A percentile compares a stretch with the other conserved stretches of the same genome.
phyloP scores from a whole-genome alignment of 805 yeast species.

The Hermanozyma aechmeae region DNA sequence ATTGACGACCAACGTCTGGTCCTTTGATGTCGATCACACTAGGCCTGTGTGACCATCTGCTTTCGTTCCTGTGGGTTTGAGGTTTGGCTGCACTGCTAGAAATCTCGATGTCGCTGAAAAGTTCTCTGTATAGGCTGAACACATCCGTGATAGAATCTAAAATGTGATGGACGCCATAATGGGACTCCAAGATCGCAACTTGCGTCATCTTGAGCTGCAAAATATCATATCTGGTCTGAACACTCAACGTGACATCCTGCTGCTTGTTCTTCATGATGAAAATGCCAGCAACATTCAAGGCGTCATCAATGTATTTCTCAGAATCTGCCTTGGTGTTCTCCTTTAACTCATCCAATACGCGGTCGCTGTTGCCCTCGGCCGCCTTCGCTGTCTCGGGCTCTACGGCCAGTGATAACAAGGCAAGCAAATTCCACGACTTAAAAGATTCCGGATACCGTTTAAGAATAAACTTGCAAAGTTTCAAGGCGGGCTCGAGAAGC shows the following conservation, averaged over 20 bases:
- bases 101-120: slow-evolving; percentile 29
- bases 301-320: slow-evolving; percentile 46
- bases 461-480: slow-evolving; percentile 39
- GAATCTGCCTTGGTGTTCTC: slow-evolving; percentile 22
- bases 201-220: slow-evolving; percentile 69
- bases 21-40: slow-evolving; percentile 21
- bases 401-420: slow-evolving; percentile 52
- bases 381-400: slow-evolving; percentile 41
- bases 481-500: slow-evolving; percentile 32
- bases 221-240: slow-evolving; percentile 36
- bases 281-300: slow-evolving; percentile 33
- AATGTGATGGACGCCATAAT: slow-evolving; percentile 47
- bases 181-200: slow-evolving; percentile 55
- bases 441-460: slow-evolving; percentile 45
- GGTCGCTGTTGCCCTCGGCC: slow-evolving; percentile 3
- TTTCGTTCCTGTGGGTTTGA: slow-evolving; percentile 7
- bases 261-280: slow-evolving; percentile 22
- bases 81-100: slow-evolving; percentile 4
- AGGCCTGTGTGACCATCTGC: slow-evolving; percentile 32
- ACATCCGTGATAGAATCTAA: slow-evolving; percentile 59
- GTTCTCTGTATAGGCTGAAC: slow-evolving; percentile 45
- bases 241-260: slow-evolving; percentile 14
- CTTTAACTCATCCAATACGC: neutral
- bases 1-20: slow-evolving; percentile 2
- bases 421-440: slow-evolving; percentile 59